Evolutionary conservation across 306 rosid genomes (phyloP).

Genomic region (Morella rubra): DNA sequence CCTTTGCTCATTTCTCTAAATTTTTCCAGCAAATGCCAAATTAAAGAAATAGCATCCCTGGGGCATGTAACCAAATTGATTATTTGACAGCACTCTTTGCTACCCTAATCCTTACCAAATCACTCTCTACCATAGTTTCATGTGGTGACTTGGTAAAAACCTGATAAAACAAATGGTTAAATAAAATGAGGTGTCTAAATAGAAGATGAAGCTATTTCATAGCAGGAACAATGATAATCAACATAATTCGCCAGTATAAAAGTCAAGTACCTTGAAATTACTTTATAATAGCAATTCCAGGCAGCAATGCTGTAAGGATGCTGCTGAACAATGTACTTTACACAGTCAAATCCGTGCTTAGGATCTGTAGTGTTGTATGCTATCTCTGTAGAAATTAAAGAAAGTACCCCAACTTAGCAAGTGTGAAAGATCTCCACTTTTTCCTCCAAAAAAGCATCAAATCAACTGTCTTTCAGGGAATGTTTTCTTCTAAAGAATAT

Average conservation of each 20-base stretch:
- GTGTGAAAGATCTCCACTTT: background rate
- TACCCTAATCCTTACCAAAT: background rate
- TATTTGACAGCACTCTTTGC: background rate
- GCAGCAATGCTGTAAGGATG: slow-evolving; percentile 78
- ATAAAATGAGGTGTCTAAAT: background rate
- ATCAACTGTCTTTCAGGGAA: background rate
- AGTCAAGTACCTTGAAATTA: slow-evolving; percentile 59
- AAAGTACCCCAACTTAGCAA: slow-evolving; percentile 26
- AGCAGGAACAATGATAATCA: background rate
- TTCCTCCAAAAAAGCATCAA: background rate
- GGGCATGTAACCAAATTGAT: background rate
- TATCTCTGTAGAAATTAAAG: slow-evolving; percentile 51
- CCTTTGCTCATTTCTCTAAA: background rate
- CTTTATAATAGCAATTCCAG: slow-evolving; percentile 98
- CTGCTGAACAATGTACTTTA: slow-evolving; percentile 74
- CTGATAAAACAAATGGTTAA: background rate
- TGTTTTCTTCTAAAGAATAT: background rate
- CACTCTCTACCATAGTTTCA: background rate
- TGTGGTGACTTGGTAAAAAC: background rate
- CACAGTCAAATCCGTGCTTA: slow-evolving; percentile 81
- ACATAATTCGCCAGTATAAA: background rate
- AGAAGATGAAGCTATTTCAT: background rate
- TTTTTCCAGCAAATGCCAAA: background rate
- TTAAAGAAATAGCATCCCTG: background rate
- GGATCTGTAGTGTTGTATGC: slow-evolving; percentile 85